phyloP scores from a whole-genome alignment of 208 protist genomes.

The Trypanosoma boissoni region DNA sequence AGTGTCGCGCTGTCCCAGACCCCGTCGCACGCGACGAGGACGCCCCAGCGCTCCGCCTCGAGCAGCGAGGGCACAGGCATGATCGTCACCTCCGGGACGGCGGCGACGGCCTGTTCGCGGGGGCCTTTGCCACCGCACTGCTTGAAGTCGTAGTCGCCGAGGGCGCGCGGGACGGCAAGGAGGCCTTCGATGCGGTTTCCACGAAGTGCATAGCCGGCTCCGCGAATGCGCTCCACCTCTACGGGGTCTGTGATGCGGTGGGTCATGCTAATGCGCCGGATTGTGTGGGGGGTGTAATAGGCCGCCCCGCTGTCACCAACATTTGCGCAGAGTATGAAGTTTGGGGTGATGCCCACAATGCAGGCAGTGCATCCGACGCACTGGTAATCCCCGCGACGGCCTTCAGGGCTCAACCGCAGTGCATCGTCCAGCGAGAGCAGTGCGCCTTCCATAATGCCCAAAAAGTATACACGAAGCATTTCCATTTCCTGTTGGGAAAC shows the following conservation, averaged over 20 bases:
- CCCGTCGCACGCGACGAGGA: constrained; percentile 81
- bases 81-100: constrained; percentile 65
- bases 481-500: constrained; percentile 48
- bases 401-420: constrained; percentile 43
- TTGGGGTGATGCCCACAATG: constrained; percentile 65
- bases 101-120: constrained; percentile 64
- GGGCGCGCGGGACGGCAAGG: constrained; percentile 67
- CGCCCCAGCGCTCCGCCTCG: constrained; percentile 43
- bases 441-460: constrained; percentile 70
- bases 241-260: constrained; percentile 49
- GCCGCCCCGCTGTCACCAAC: constrained; percentile 76
- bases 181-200: constrained; percentile 73
- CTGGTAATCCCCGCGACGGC: constrained; percentile 61
- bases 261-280: constrained; percentile 49
- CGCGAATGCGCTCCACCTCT: constrained; percentile 55
- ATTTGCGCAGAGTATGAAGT: constrained; percentile 80
- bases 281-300: constrained; percentile 42
- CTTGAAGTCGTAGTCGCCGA: constrained; percentile 90
- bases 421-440: constrained; percentile 61
- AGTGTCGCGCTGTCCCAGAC: constrained; percentile 79
- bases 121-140: constrained; percentile 58
- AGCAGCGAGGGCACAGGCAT: constrained; percentile 37
- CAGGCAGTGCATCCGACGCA: constrained; percentile 78
- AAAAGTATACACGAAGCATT: constrained; percentile 65
- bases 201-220: constrained; percentile 54